Evolutionary conservation across 805 yeast species (phyloP).

Genomic region (Candida dajiaensis): DNA sequence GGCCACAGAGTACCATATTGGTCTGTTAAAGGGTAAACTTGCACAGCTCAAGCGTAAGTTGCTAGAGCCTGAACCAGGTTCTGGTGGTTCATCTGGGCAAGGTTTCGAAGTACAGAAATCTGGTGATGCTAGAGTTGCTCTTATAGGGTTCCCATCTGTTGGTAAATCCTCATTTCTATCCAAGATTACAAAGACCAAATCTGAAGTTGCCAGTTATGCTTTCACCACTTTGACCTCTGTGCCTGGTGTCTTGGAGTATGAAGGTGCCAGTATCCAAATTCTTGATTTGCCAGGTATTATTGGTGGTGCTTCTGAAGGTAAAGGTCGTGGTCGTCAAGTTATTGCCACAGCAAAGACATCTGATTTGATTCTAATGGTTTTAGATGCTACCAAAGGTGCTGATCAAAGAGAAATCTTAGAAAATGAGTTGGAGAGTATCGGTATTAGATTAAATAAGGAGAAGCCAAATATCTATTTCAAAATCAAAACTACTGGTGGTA

Average conservation of each 20-base stretch:
- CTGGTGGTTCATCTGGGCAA: constrained; percentile 60
- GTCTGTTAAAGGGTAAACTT: constrained; percentile 87
- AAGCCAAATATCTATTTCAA: constrained; percentile 75
- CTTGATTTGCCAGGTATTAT: constrained; percentile 98
- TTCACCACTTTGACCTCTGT: constrained; percentile 96
- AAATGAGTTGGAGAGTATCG: constrained; percentile 87
- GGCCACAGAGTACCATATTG: constrained; percentile 96
- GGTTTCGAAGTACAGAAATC: constrained; percentile 94
- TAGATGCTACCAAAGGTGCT: constrained; percentile 91
- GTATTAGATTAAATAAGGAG: constrained; percentile 78
- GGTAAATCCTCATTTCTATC: constrained; percentile 91
- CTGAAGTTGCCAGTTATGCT: constrained; percentile 92
- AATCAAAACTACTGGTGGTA: constrained; percentile 85
- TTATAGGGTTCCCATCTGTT: constrained; percentile 96
- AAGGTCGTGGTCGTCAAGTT: constrained; percentile 96
- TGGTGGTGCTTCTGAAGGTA: constrained; percentile 94
- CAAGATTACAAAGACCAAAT: constrained; percentile 86
- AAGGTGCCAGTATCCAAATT: constrained; percentile 95
- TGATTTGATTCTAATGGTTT: constrained; percentile 84
- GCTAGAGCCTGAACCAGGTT: constrained; percentile 77
- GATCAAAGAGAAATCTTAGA: constrained; percentile 86
- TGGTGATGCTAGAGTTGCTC: constrained; percentile 93
- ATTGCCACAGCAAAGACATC: constrained; percentile 95
- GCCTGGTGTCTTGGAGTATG: constrained; percentile 91
- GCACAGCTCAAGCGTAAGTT: constrained; percentile 90